Evolutionary conservation across 2,329 filamentous ascomycete genomes (phyloP).

Genomic region (Fonsecaea erecta): DNA sequence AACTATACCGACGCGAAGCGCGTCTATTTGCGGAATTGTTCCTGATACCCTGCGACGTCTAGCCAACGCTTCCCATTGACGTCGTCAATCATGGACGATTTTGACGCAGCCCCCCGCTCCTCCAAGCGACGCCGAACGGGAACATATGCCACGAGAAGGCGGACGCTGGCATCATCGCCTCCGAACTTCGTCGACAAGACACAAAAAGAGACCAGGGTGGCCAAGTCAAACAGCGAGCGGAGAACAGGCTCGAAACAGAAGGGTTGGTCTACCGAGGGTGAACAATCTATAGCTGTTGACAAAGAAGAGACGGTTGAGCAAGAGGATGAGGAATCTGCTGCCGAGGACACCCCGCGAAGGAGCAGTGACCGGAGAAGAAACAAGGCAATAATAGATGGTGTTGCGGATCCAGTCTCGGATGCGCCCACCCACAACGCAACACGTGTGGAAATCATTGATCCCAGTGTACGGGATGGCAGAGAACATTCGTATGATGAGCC

Average conservation of each 20-base stretch:
- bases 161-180: slow-evolving; percentile 19
- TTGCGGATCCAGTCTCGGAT: neutral
- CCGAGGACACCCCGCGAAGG: neutral
- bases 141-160: slow-evolving; percentile 32
- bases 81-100: slow-evolving; percentile 23
- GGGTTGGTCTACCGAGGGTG: neutral
- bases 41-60: neutral
- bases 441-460: neutral
- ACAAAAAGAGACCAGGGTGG: neutral
- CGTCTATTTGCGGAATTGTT: slow-evolving; percentile 18
- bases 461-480: neutral
- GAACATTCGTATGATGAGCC: neutral
- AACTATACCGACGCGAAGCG: slow-evolving; percentile 32
- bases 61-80: neutral
- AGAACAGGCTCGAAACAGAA: neutral
- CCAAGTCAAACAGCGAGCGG: neutral
- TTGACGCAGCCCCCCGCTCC: slow-evolving; percentile 30
- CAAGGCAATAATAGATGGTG: neutral
- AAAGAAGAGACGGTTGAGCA: neutral
- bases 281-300: neutral
- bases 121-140: slow-evolving; percentile 35
- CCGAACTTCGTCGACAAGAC: neutral
- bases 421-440: neutral
- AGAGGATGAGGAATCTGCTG: neutral
- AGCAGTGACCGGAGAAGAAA: neutral